Evolutionary conservation across 2,329 filamentous ascomycete genomes (phyloP).

Genomic region (Bipolaris gigantea): DNA sequence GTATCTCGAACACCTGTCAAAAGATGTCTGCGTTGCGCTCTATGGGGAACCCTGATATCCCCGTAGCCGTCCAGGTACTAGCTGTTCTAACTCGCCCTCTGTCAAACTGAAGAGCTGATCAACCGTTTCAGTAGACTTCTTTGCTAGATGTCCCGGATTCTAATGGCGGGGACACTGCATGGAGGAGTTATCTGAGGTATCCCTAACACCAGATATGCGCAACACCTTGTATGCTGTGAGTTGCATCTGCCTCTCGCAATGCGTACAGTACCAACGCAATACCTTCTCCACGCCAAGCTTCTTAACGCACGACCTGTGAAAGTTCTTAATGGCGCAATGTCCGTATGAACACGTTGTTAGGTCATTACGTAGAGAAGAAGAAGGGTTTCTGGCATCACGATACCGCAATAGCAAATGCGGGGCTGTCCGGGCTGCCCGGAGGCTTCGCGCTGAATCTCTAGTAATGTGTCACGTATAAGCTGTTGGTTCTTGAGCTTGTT

Average conservation of each 20-base stretch:
- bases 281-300: conserved; percentile 21
- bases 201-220: conserved; percentile 5
- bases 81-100: too few species aligned
- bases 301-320: conserved; percentile 30
- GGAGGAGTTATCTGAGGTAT: conserved; percentile 1
- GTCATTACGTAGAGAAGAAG: not conserved
- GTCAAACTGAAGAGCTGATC: too few species aligned
- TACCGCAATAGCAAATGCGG: conserved; percentile 27
- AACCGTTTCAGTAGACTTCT: too few species aligned
- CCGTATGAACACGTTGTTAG: conserved; percentile 21
- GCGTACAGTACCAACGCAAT: conserved; percentile 30
- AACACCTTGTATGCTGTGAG: conserved; percentile 11
- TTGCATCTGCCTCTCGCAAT: conserved; percentile 25
- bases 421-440: not conserved
- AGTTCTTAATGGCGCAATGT: conserved; percentile 20
- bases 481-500: conserved; percentile 15
- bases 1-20: too few species aligned
- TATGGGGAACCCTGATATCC: too few species aligned
- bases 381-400: not conserved
- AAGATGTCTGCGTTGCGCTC: too few species aligned
- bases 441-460: conserved; percentile 8
- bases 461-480: conserved; percentile 9
- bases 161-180: not conserved
- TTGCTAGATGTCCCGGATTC: not conserved
- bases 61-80: not conserved